phyloP scores from a whole-genome alignment of 257 asterid species.

The Solanum verrucosum region DNA sequence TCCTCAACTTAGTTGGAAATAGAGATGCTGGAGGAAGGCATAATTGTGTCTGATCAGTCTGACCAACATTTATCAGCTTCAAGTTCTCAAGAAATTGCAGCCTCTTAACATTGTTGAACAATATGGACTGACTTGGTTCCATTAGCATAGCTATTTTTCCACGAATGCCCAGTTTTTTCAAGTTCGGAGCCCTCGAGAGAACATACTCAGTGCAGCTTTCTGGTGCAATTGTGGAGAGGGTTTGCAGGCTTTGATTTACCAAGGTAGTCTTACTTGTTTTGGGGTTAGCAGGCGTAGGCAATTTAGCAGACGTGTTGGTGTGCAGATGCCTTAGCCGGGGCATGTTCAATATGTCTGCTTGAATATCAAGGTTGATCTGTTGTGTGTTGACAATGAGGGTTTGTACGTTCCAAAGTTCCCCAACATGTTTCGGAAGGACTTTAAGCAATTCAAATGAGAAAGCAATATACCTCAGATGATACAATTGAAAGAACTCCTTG shows the following conservation, averaged over 20 bases:
- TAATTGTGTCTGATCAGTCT: background rate
- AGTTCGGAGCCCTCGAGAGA: constrained; percentile 21
- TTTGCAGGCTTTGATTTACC: constrained; percentile 22
- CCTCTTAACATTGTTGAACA: constrained; percentile 24
- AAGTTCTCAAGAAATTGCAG: constrained; percentile 29
- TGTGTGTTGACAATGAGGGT: constrained; percentile 34
- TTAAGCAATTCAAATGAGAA: constrained; percentile 20
- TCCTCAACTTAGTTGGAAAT: constrained; percentile 4
- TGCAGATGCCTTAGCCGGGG: constrained; percentile 39
- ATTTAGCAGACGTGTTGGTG: constrained; percentile 24
- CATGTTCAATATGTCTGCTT: constrained; percentile 46
- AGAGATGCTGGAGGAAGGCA: constrained; percentile 1
- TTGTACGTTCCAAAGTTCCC: constrained; percentile 45
- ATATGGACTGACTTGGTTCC: background rate
- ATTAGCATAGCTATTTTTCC: constrained; percentile 25
- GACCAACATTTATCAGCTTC: constrained; percentile 32
- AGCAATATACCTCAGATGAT: constrained; percentile 45
- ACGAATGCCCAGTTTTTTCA: constrained; percentile 42
- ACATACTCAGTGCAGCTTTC: constrained; percentile 34
- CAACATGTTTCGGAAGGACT: constrained; percentile 29
- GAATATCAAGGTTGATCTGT: constrained; percentile 24
- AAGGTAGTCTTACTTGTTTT: background rate
- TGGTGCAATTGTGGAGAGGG: constrained; percentile 38
- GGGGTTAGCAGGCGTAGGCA: constrained; percentile 3
- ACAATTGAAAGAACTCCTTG: constrained; percentile 24